phyloP scores from a whole-genome alignment of 495 filamentous ascomycete species.

The Talaromyces stipitatus region DNA sequence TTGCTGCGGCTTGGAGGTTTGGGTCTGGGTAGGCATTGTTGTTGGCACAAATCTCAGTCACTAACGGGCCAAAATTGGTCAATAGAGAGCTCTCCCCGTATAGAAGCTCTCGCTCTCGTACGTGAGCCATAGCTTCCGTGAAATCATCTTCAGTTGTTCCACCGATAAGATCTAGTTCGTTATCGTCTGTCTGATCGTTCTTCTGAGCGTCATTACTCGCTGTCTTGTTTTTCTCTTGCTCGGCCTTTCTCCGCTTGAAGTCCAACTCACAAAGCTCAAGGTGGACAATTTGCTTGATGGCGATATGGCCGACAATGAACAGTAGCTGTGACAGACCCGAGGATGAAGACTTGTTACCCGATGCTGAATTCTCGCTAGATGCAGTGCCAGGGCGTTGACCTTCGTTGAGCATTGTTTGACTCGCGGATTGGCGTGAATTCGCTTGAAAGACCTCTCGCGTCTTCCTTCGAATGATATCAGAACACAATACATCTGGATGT shows the following conservation, averaged over 20 bases:
- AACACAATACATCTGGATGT: constrained; percentile 89
- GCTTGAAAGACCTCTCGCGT: constrained; percentile 72
- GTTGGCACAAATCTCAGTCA: constrained; percentile 87
- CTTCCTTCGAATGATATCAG: constrained; percentile 81
- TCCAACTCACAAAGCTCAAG: constrained; percentile 95
- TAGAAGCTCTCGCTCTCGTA: constrained; percentile 88
- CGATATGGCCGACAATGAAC: constrained; percentile 93
- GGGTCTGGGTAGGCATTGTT: constrained; percentile 84
- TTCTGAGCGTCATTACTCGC: constrained; percentile 39
- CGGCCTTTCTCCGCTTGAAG: constrained; percentile 93
- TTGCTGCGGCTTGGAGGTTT: constrained; percentile 84
- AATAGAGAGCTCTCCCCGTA: constrained; percentile 82
- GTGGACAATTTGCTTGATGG: constrained; percentile 99
- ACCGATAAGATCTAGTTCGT: constrained; percentile 93
- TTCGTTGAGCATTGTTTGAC: constrained; percentile 17
- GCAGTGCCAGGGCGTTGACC: constrained; percentile 43
- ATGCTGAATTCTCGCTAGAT: constrained; percentile 19
- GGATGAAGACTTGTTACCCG: constrained; percentile 39
- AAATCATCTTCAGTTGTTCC: constrained; percentile 99
- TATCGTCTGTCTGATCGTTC: constrained; percentile 42
- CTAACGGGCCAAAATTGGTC: constrained; percentile 81
- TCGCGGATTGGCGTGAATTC: constrained; percentile 26
- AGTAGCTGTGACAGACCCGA: constrained; percentile 81
- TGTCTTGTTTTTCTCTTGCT: constrained; percentile 78
- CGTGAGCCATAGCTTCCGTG: constrained; percentile 88